Percentiles rank a stretch among this genome's conserved stretches.
Conservation (phyloP, 305 asterid genomes). For the Plantago coronopus region DNA sequence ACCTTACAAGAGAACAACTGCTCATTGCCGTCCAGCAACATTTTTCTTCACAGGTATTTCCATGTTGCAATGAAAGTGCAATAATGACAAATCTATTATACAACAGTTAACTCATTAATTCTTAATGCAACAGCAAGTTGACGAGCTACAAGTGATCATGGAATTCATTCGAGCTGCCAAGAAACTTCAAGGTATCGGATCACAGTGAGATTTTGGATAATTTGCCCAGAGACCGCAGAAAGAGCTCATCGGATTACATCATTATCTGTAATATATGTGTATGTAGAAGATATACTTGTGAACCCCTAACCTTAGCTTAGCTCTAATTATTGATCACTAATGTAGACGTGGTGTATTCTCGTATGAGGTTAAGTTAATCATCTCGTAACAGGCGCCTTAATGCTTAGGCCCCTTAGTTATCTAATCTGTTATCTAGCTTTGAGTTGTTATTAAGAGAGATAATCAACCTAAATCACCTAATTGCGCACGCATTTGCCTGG, state of each 20-base stretch:
- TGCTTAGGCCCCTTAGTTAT: background rate
- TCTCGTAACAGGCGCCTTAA: background rate
- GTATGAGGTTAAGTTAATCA: conserved; percentile 8
- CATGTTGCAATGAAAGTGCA: background rate
- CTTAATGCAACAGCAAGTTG: conserved; percentile 53
- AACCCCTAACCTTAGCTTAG: conserved; percentile 40
- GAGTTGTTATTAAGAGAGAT: too few species aligned
- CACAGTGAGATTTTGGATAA: conserved; percentile 34
- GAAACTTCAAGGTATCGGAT: conserved; percentile 43
- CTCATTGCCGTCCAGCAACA: conserved; percentile 65
- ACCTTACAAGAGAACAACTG: conserved; percentile 73
- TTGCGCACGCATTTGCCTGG: too few species aligned
- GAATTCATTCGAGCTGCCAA: conserved; percentile 75
- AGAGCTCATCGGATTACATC: conserved; percentile 11
- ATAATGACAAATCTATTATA: background rate
- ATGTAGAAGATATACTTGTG: conserved; percentile 35
- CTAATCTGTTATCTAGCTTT: too few species aligned
- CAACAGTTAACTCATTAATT: background rate
- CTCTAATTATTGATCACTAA: conserved; percentile 45
- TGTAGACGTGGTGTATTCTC: conserved; percentile 21
- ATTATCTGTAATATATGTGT: conserved; percentile 35
- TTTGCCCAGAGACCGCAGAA: conserved; percentile 12
- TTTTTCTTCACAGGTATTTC: conserved; percentile 70
- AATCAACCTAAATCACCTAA: too few species aligned
- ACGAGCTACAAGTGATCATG: conserved; percentile 73